Base-by-base conservation (phyloP, 306 rosid species). In the Sphenostylis stenocarpa region DNA sequence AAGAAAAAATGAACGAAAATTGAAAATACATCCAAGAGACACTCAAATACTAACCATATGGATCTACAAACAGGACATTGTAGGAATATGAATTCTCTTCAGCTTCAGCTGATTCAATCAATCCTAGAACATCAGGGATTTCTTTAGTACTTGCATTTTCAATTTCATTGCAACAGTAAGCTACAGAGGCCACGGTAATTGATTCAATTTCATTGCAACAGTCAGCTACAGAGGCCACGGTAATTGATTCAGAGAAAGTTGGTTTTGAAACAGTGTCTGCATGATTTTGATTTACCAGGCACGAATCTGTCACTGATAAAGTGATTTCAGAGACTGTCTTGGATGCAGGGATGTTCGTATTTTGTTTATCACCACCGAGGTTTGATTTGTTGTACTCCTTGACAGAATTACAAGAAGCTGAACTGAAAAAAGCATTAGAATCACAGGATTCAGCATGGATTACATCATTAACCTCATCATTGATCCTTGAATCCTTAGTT, bases 1-100 rank as follows among this genome's bases (percentile, higher is more conserved):
- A 51, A 53, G 44, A 60, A 68, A 79, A 29, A 29, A 17, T 29
- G 72, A 56, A 44, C 41, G 24, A 77, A 81, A 81, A 58, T 29
- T 45, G 38, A 67, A 57, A 72, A 52, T 63, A 58, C 7, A 61
- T 34, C 7, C 6, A 19, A 78, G 34, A 55, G 67, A 36, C 48
- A 53, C 72, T 34, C 28, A 73, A 65, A 80, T 82, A 84, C 70
- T 76, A 53, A 93, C 98, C 93, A 67, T 69, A 60, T 67, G 43
- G 15, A 80, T 87, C 85, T 53, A 65, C 83, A 65, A 72, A 73
- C 23, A 57, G 39, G 82, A 70, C 83, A 63, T 17, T 60, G 73
- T 67, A 70, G 20, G 88, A 81, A 81, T 19, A 11, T 20, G 82
- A 78, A 24, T 73, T 51, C 80, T 79, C 82, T 52, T 60, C 55